These are phyloP conservation scores for Plantago major DNA, from an alignment of 257 asterid species.

Conservation along the genomic window DNA sequence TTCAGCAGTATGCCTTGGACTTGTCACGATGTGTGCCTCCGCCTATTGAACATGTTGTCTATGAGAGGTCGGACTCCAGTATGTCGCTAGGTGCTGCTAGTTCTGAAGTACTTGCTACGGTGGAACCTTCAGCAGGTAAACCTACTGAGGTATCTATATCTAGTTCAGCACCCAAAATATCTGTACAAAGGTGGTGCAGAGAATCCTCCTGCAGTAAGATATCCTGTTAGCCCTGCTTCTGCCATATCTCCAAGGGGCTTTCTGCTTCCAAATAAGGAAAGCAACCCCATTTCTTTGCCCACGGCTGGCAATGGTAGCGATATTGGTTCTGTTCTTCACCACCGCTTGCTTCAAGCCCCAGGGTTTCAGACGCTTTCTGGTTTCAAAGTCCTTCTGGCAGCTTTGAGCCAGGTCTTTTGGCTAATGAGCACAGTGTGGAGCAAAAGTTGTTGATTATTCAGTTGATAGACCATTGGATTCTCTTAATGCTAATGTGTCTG, in stretches of 20 bases:
- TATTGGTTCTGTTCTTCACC: constrained; percentile 50
- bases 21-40: constrained; percentile 90
- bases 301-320: constrained; percentile 35
- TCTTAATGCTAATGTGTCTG: constrained; percentile 43
- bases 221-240: constrained; percentile 37
- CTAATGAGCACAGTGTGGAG: constrained; percentile 43
- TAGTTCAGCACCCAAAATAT: constrained; percentile 51
- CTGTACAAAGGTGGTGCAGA: constrained; percentile 51
- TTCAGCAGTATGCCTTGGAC: constrained; percentile 94
- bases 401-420: constrained; percentile 43
- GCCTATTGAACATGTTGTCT: constrained; percentile 47
- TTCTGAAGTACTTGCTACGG: constrained; percentile 40
- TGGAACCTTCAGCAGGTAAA: constrained; percentile 50
- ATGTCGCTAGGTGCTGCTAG: constrained; percentile 40
- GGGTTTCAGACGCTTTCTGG: constrained; percentile 69
- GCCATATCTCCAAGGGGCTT: constrained; percentile 37
- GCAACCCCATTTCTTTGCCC: constrained; percentile 39
- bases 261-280: constrained; percentile 41
- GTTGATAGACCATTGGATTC: constrained; percentile 68
- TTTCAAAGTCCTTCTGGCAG: constrained; percentile 50
- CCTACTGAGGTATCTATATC: constrained; percentile 41
- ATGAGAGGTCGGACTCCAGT: constrained; percentile 62
- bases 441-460: constrained; percentile 53
- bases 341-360: constrained; percentile 72
- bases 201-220: constrained; percentile 36